These are phyloP conservation scores for Suillus decipiens DNA, from an alignment of 768 basidiomycete species.

Conservation along the genomic window DNA sequence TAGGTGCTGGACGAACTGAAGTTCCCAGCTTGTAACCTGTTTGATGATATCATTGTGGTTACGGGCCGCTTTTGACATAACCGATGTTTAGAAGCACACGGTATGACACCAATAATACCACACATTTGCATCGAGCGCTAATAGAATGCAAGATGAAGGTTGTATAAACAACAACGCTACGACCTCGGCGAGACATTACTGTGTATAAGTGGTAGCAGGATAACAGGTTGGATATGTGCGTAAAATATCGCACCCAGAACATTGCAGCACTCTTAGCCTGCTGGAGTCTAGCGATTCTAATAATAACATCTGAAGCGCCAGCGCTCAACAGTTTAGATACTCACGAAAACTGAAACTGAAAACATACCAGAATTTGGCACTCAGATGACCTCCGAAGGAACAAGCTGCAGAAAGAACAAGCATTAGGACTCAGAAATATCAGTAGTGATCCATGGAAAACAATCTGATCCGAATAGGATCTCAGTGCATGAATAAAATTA, in stretches of 20 bases:
- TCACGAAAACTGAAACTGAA: not conserved
- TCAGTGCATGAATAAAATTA: slow-evolving; percentile 1
- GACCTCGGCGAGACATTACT: not conserved
- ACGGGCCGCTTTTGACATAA: slow-evolving; percentile 11
- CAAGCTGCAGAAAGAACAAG: not conserved
- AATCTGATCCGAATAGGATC: not conserved
- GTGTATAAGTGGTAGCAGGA: not conserved
- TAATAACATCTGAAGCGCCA: not conserved
- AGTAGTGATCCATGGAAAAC: not conserved
- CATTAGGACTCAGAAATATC: not conserved
- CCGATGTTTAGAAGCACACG: slow-evolving; percentile 6
- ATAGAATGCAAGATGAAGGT: not conserved
- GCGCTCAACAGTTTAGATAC: not conserved
- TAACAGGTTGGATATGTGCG: not conserved
- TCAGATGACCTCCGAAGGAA: not conserved
- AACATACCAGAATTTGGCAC: not conserved
- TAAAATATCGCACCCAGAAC: not conserved
- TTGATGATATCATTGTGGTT: not conserved
- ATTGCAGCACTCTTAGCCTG: not conserved
- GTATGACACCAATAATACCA: not conserved
- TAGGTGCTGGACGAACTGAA: not conserved
- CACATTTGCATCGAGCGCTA: not conserved
- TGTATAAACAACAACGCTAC: not conserved
- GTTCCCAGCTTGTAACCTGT: slow-evolving; percentile 14
- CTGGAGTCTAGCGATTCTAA: not conserved